A percentile compares a stretch with the other conserved stretches of the same genome.
phyloP scores from a whole-genome alignment of 2,329 filamentous ascomycete species.

The Polychaeton citri region DNA sequence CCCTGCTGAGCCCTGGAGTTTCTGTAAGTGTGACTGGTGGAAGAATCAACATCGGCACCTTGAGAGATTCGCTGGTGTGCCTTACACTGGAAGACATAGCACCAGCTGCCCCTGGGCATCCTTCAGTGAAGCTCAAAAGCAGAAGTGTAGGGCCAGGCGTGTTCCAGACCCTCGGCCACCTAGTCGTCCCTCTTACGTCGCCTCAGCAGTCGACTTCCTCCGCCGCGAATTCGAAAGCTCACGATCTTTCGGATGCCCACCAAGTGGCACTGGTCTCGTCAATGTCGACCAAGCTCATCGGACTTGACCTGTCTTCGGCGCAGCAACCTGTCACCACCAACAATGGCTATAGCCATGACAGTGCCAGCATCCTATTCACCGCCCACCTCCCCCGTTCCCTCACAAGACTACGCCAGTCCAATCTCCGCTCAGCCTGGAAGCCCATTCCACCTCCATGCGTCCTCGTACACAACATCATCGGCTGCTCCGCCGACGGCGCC shows the following conservation, averaged over 20 bases:
- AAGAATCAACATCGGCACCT: constrained; percentile 42
- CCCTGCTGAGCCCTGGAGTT: constrained; percentile 26
- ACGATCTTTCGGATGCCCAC: constrained; percentile 2
- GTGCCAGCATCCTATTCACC: constrained; percentile 26
- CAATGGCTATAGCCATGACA: constrained; percentile 4
- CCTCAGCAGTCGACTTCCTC: background rate
- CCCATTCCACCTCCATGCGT: constrained; percentile 24
- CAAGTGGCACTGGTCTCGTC: constrained; percentile 8
- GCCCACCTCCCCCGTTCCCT: constrained; percentile 28
- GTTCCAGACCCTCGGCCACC: constrained; percentile 9
- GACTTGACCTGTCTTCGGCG: constrained; percentile 13
- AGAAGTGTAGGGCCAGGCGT: background rate
- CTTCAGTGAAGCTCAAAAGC: constrained; percentile 25
- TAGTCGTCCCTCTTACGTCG: constrained; percentile 3
- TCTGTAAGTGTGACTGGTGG: constrained; percentile 34
- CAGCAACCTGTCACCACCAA: constrained; percentile 2
- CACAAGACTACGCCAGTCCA: constrained; percentile 37
- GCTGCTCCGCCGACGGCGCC: constrained; percentile 38
- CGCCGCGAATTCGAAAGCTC: background rate
- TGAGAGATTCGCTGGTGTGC: constrained; percentile 39
- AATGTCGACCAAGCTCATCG: constrained; percentile 18
- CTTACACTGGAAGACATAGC: no score
- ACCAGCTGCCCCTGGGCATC: no score
- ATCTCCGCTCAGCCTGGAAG: constrained; percentile 26
- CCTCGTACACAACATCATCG: constrained; percentile 34